Percentiles rank a stretch among this genome's conserved stretches.
phyloP scores from a whole-genome alignment of 257 asterid genomes.

The Anisodus tanguticus region DNA sequence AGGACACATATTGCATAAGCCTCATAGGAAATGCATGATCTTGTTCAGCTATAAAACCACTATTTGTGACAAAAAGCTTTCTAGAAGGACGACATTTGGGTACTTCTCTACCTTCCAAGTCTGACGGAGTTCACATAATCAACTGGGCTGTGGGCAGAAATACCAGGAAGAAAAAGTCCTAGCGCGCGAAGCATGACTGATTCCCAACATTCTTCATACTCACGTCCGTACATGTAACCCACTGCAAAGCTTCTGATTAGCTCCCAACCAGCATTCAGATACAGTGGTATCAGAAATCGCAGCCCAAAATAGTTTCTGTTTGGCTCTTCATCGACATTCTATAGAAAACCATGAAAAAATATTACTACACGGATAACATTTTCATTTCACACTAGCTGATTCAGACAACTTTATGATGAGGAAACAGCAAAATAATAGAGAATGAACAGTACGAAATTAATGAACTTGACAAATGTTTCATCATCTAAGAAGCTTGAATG shows the following conservation, averaged over 20 bases:
- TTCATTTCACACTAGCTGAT: neutral
- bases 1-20: neutral
- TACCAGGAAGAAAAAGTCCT: constrained; percentile 77
- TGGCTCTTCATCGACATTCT: constrained; percentile 86
- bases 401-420: neutral
- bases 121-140: constrained; percentile 83
- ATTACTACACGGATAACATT: neutral
- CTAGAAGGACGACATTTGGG: constrained; percentile 43
- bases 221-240: constrained; percentile 56
- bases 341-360: constrained; percentile 25
- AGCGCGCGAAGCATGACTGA: constrained; percentile 58
- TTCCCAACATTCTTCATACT: constrained; percentile 78
- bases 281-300: constrained; percentile 63
- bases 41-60: neutral
- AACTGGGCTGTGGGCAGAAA: constrained; percentile 85
- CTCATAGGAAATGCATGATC: neutral
- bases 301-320: constrained; percentile 75
- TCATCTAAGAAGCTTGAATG: neutral
- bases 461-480: neutral
- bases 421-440: neutral
- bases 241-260: constrained; percentile 62
- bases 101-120: constrained; percentile 58
- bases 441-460: neutral
- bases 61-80: neutral
- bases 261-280: constrained; percentile 79